phyloP scores from a whole-genome alignment of 2,329 filamentous ascomycete species.

The Aaosphaeria arxii region DNA sequence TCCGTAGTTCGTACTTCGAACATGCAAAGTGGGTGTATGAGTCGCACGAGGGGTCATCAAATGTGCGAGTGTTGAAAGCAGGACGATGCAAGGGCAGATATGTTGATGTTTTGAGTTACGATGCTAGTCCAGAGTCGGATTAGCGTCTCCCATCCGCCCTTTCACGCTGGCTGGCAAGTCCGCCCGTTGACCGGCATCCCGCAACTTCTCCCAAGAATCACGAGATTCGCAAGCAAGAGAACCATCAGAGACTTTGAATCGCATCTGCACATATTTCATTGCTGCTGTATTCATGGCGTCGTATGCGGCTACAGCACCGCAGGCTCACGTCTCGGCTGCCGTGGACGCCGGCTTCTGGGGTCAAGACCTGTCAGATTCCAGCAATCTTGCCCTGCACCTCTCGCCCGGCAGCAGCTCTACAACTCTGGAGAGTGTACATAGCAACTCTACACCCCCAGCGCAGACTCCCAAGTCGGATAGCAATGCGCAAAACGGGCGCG shows the following conservation, averaged over 20 bases:
- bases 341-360: conserved; percentile 34
- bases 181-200: not conserved
- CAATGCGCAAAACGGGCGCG: conserved; percentile 16
- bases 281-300: conserved; percentile 18
- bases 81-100: too few species aligned
- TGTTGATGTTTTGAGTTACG: too few species aligned
- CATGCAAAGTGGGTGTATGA: too few species aligned
- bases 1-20: too few species aligned
- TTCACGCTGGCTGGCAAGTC: too few species aligned
- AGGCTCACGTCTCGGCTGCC: conserved; percentile 22
- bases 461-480: conserved; percentile 29
- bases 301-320: conserved; percentile 20
- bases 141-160: too few species aligned
- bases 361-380: conserved; percentile 23
- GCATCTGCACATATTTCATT: not conserved
- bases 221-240: not conserved
- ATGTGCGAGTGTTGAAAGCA: too few species aligned
- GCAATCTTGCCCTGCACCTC: conserved; percentile 24
- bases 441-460: conserved; percentile 21
- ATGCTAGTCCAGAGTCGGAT: too few species aligned
- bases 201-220: not conserved
- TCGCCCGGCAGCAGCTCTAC: conserved; percentile 29
- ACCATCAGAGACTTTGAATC: not conserved
- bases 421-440: conserved; percentile 22
- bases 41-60: too few species aligned